phyloP scores from a whole-genome alignment of 306 rosid genomes.

The Fragaria nilgerrensis region DNA sequence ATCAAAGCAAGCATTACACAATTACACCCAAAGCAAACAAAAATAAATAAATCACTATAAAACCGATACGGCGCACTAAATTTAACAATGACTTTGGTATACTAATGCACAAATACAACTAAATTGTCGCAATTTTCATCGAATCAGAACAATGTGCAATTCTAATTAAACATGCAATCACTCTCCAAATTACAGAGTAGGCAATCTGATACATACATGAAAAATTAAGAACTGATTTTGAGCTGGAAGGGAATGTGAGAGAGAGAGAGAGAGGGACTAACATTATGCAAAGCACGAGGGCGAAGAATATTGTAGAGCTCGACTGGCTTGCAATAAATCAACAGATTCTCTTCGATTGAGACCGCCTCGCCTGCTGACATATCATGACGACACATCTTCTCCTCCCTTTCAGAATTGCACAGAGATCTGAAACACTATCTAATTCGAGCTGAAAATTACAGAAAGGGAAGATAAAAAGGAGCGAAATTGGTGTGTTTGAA shows the following conservation, averaged over 20 bases:
- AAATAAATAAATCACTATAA: not conserved
- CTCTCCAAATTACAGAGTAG: not conserved
- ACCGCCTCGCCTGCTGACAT: conserved; percentile 62
- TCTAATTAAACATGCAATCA: not conserved
- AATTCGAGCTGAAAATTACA: not conserved
- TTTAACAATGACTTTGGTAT: not conserved
- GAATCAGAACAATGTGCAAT: not conserved
- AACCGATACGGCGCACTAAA: not conserved
- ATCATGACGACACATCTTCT: conserved; percentile 79
- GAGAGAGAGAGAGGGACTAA: conserved; percentile 24
- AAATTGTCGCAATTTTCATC: not conserved
- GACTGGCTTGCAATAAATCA: conserved; percentile 92
- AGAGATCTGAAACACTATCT: not conserved
- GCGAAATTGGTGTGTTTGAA: too few relatives aligned
- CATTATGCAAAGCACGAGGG: conserved; percentile 74
- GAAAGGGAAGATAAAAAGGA: too few relatives aligned
- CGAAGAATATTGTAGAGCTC: conserved; percentile 91
- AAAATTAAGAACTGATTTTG: not conserved
- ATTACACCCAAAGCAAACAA: not conserved
- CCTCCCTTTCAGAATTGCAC: not conserved
- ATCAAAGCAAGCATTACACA: not conserved
- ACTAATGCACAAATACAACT: not conserved
- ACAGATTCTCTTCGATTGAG: conserved; percentile 79
- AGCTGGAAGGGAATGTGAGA: conserved; percentile 9
- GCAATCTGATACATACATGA: not conserved